A percentile compares a stretch with the other conserved stretches of the same genome.
These are phyloP conservation scores for Taphrina deformans DNA, from an alignment of 1,139 yeast species.

Conservation along the genomic window DNA sequence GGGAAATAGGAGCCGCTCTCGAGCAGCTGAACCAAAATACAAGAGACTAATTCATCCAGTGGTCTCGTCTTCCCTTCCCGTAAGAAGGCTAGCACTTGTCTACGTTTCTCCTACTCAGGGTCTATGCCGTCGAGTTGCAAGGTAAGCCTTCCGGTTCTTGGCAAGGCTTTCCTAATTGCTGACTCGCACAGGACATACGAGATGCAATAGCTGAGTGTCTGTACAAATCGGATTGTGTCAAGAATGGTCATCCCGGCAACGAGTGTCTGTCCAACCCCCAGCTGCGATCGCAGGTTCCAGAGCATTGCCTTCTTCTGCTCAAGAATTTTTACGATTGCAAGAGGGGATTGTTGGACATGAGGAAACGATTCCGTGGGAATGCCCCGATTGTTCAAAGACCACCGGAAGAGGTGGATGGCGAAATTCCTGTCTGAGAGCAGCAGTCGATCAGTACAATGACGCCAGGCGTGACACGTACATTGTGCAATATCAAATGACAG, in stretches of 20 bases:
- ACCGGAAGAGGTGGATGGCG: constrained; percentile 19
- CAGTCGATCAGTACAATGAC: too few species aligned
- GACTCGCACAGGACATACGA: constrained; percentile 16
- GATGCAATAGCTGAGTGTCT: constrained; percentile 33
- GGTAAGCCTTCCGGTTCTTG: not conserved
- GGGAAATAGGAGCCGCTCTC: too few species aligned
- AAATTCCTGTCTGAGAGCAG: constrained; percentile 19
- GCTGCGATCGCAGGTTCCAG: constrained; percentile 74
- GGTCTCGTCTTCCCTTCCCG: too few species aligned
- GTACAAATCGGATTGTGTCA: constrained; percentile 34
- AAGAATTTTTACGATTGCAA: constrained; percentile 33
- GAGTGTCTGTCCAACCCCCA: constrained; percentile 83
- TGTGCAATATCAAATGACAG: too few species aligned
- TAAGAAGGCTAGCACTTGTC: too few species aligned
- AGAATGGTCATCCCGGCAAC: constrained; percentile 71
- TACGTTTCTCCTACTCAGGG: too few species aligned
- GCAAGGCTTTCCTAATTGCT: not conserved
- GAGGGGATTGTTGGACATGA: constrained; percentile 80
- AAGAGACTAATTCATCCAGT: too few species aligned
- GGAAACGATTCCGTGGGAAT: constrained; percentile 85
- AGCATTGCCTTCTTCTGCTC: constrained; percentile 58
- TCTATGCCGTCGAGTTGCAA: constrained; percentile 17
- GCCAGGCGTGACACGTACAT: too few species aligned
- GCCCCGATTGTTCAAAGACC: constrained; percentile 56
- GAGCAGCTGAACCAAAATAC: too few species aligned